phyloP scores from a whole-genome alignment of 257 asterid genomes.

The Solanum sejunctum region DNA sequence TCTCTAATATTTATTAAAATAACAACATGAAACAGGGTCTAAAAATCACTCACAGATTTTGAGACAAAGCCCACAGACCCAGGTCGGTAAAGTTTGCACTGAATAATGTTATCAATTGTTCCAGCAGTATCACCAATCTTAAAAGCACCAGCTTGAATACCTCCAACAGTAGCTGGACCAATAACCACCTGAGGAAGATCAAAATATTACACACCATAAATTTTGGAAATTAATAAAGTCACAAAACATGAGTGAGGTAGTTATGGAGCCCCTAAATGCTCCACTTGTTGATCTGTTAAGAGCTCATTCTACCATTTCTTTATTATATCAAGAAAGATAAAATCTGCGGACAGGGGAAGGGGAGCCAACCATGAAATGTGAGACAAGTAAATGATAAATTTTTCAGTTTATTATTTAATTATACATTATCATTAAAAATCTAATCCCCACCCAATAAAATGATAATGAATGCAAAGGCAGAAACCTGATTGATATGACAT shows the following conservation, averaged over 20 bases:
- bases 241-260: background rate
- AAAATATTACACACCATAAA: background rate
- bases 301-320: background rate
- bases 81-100: conserved; percentile 93
- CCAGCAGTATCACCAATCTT: conserved; percentile 99
- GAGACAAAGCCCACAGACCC: conserved; percentile 99
- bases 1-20: background rate
- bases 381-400: background rate
- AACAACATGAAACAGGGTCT: background rate
- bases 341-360: background rate
- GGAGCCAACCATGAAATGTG: background rate
- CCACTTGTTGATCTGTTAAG: background rate
- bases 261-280: background rate
- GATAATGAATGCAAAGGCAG: background rate
- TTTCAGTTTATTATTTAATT: background rate
- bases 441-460: background rate
- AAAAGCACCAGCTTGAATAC: conserved; percentile 99
- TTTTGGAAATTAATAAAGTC: background rate
- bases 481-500: background rate
- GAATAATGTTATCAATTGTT: conserved; percentile 88
- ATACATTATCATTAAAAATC: background rate
- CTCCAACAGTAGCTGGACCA: conserved; percentile 99
- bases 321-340: background rate
- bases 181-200: conserved; percentile 55
- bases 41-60: conserved; percentile 63